A percentile compares a stretch with the other conserved stretches of the same genome.
Conservation (phyloP, 1,284 basidiomycete genomes). For the Moesziomyces sp. region DNA sequence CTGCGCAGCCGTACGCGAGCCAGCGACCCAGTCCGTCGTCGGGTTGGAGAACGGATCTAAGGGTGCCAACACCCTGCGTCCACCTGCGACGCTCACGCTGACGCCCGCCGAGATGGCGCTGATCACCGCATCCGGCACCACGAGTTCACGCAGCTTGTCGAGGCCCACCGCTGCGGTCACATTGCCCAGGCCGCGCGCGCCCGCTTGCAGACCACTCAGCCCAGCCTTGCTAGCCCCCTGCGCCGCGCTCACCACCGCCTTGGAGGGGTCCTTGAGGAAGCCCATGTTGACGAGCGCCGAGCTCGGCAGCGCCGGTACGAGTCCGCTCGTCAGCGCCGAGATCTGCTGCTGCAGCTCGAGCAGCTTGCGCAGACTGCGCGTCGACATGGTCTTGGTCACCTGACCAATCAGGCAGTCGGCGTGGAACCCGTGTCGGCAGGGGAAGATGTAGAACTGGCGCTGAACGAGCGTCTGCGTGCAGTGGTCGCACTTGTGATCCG, state of each 20-base stretch:
- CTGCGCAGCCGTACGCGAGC: constrained; percentile 39
- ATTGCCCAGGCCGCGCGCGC: constrained; percentile 39
- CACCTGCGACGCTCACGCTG: constrained; percentile 56
- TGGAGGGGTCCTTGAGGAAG: constrained; percentile 37
- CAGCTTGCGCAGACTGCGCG: constrained; percentile 57
- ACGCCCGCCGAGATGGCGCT: constrained; percentile 62
- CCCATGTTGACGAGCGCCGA: constrained; percentile 33
- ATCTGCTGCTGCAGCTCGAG: constrained; percentile 60
- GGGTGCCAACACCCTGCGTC: constrained; percentile 54
- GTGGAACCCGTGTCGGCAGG: constrained; percentile 86
- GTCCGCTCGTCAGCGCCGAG: constrained; percentile 35
- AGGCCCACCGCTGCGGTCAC: constrained; percentile 43
- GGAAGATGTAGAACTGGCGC: constrained; percentile 97
- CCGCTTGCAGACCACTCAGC: constrained; percentile 27
- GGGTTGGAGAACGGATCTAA: constrained; percentile 61
- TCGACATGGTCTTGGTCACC: constrained; percentile 61
- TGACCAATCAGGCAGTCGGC: constrained; percentile 66
- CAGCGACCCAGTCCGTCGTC: constrained; percentile 37
- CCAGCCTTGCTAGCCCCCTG: constrained; percentile 33
- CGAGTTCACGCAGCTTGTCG: constrained; percentile 61
- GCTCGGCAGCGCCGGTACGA: constrained; percentile 39
- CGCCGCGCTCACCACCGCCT: constrained; percentile 28
- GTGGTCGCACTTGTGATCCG: constrained; percentile 83
- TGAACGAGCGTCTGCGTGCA: constrained; percentile 82
- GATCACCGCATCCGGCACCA: constrained; percentile 63